Evolutionary conservation across 768 basidiomycete genomes (phyloP).

Genomic region (Ramaria rubella): DNA sequence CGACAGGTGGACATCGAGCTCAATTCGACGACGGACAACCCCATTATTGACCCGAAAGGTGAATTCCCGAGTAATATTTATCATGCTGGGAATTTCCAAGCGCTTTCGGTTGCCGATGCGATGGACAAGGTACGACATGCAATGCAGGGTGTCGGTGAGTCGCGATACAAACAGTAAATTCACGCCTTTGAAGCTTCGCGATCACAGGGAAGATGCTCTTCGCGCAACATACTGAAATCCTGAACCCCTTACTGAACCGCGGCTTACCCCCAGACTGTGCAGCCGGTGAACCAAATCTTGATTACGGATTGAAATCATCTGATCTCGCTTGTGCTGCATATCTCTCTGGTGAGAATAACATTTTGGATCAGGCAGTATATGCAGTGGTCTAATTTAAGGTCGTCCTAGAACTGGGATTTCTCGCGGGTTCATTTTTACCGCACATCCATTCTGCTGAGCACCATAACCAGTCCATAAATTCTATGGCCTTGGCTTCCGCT

Average conservation of each 20-base stretch:
- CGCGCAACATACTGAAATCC: conserved; percentile 22
- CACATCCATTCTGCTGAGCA: conserved; percentile 23
- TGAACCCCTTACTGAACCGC: conserved; percentile 24
- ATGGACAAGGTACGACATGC: not conserved
- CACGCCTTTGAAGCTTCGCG: conserved; percentile 15
- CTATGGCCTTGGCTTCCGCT: conserved; percentile 1
- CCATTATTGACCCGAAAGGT: conserved; percentile 21
- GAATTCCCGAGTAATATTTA: not conserved
- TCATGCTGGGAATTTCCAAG: conserved; percentile 22
- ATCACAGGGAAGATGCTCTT: conserved; percentile 18
- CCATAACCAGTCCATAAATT: conserved; percentile 25
- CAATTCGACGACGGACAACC: conserved; percentile 28
- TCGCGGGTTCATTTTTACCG: conserved; percentile 21
- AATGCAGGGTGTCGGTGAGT: conserved; percentile 3
- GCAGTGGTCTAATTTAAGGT: conserved; percentile 2
- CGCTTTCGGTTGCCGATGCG: conserved; percentile 8
- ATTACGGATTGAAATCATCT: conserved; percentile 23
- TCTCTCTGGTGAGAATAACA: conserved; percentile 12
- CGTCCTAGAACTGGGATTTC: conserved; percentile 17
- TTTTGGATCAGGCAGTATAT: no score
- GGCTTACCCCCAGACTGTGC: conserved; percentile 19
- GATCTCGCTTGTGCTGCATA: conserved; percentile 24
- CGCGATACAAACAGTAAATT: conserved; percentile 20
- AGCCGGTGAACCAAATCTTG: conserved; percentile 11
- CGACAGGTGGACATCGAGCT: conserved; percentile 17